Evolutionary conservation across 352 stramenopile genomes (phyloP), one percentile per base, ranked within the genome.

Genomic region (Globisporangium nagaii): DNA sequence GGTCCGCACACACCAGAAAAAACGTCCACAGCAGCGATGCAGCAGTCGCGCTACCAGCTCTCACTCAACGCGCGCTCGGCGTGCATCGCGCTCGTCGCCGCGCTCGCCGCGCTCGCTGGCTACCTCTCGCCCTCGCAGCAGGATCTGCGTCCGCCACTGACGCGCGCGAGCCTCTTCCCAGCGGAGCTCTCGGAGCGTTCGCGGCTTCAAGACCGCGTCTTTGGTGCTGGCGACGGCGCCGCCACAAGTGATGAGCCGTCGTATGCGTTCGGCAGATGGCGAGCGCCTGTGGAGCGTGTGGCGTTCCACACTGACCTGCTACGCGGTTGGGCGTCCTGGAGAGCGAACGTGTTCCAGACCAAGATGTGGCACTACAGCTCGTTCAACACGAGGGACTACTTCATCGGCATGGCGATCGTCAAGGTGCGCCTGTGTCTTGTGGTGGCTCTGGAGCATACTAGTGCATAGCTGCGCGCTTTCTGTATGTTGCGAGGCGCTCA

Each of bases 321-420:
- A 42, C 43, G 25, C 15, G 0, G 1, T 31, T 15, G 17, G 54
- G 28, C 31, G 4, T 30, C 63, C 9, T 43, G 40, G 8, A 39
- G 61, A 1, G 24, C 58, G 13, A 51, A 48, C 15, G 24, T 52
- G 8, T 65, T 78, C 28, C 41, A 40, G 22, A 76, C 55, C 40
- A 81, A 81, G 59, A 53, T 50, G 19, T 81, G 71, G 71, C 68
- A 81, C 60, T 81, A 76, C 56, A 59, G 48, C 24, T 76, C 66
- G 17, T 39, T 78, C 30, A 62, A 76, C 58, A 75, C 71, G 22
- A 20, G 27, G 0, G 12, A 65, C 10, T 73, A 61, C 40, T 81
- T 81, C 40, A 53, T 81, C 28, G 71, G 62, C 24, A 58, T 68
- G 22, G 68, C 71, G 3, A 45, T 81, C 37, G 66, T 78, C 36